Evolutionary conservation across 2,329 filamentous ascomycete species (phyloP).

Genomic region (Setomelanomma holmii): DNA sequence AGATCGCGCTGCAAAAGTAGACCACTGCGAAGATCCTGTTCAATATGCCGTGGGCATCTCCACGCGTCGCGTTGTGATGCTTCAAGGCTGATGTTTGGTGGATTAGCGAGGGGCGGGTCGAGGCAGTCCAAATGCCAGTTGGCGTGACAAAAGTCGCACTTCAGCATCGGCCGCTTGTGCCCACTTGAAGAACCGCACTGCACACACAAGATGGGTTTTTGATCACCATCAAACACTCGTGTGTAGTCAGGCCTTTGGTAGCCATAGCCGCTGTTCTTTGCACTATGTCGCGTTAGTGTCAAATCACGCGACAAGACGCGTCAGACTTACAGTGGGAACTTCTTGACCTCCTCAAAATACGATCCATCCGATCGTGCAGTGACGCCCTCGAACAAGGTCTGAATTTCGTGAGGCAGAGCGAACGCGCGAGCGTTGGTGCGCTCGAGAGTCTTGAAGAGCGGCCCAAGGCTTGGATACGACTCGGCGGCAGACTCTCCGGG

Average conservation of each 20-base stretch:
- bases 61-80: conserved; percentile 72
- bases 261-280: conserved; percentile 50
- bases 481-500: conserved; percentile 34
- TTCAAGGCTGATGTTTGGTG: conserved; percentile 64
- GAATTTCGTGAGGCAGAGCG: conserved; percentile 71
- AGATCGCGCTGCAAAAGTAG: conserved; percentile 42
- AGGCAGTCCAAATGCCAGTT: conserved; percentile 94
- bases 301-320: conserved; percentile 32
- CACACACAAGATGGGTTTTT: conserved; percentile 78
- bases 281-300: conserved; percentile 40
- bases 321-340: conserved; percentile 64
- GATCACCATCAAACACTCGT: conserved; percentile 74
- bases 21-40: conserved; percentile 68
- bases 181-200: conserved; percentile 72
- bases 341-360: conserved; percentile 73
- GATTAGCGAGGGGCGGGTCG: conserved; percentile 80
- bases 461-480: conserved; percentile 57
- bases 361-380: conserved; percentile 77
- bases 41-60: conserved; percentile 87
- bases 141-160: conserved; percentile 82
- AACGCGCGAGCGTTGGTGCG: conserved; percentile 76
- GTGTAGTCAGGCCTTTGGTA: conserved; percentile 54
- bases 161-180: conserved; percentile 75
- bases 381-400: conserved; percentile 81
- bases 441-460: conserved; percentile 70